phyloP scores from a whole-genome alignment of 192 early-diverging fungal species.

The Umbelopsis ramanniana region DNA sequence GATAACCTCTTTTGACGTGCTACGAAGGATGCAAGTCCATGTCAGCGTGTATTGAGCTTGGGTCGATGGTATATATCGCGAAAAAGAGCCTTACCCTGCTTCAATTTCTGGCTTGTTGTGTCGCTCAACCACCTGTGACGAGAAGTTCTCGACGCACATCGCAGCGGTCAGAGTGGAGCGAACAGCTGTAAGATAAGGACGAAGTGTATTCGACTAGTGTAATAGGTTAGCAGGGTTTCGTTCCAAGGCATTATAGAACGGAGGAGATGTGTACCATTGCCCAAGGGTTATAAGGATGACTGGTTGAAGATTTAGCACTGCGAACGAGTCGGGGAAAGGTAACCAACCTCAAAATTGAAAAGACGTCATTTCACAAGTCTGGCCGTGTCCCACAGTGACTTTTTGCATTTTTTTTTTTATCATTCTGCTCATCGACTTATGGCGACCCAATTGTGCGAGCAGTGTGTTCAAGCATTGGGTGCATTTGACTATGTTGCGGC shows the following conservation, averaged over 20 bases:
- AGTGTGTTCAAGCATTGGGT: constrained; percentile 42
- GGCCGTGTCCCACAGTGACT: not conserved
- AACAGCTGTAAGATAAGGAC: constrained; percentile 94
- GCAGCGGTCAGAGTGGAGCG: constrained; percentile 93
- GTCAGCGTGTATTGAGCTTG: not conserved
- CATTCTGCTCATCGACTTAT: not conserved
- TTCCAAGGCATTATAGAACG: not conserved
- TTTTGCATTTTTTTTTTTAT: not conserved
- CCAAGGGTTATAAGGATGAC: constrained; percentile 22
- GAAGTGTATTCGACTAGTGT: constrained; percentile 92
- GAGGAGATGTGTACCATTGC: not conserved
- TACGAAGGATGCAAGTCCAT: constrained; percentile 25
- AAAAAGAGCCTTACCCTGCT: constrained; percentile 62
- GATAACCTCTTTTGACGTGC: constrained; percentile 81
- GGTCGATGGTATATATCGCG: not conserved
- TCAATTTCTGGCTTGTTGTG: constrained; percentile 99
- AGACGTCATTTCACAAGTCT: constrained; percentile 11
- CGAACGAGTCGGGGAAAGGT: constrained; percentile 1
- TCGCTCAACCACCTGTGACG: constrained; percentile 94
- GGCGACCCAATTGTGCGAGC: constrained; percentile 15
- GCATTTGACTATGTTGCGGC: constrained; percentile 55
- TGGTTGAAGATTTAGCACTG: not conserved
- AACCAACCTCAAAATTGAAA: not conserved
- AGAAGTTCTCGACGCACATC: constrained; percentile 96
- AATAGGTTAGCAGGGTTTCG: not conserved